Evolutionary conservation across 2,329 filamentous ascomycete genomes (phyloP), one percentile per base, ranked within the genome.

Genomic region (Scedosporium apiospermum): DNA sequence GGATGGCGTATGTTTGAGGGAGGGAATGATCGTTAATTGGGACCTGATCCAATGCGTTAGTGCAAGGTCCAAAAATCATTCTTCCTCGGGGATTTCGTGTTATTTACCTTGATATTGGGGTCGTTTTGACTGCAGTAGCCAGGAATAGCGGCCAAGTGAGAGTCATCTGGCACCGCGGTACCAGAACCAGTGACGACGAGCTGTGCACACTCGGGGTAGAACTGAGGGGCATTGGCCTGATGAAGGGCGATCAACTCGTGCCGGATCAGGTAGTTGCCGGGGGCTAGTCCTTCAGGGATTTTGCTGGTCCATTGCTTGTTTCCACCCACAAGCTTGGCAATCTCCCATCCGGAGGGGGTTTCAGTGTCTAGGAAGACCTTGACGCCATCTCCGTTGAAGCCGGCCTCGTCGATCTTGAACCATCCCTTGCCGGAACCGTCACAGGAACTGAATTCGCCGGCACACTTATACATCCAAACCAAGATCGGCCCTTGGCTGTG

Each of bases 131-230:
- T 76, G 41, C 77, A 77, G 64, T 77, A 75, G 62, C 75, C 75
- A 6, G 66, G 42, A 62, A 71, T 70, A 1, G 72, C 74, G 2
- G 70, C 66, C 64, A 80, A 74, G 69, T 80, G 76, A 1, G 74
- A 64, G 3, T 74, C 75, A 64, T 65, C 30, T 26, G 64, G 64
- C 57, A 65, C 65, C 26, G 65, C 65, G 30, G 62, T 64, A 18
- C 69, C 82, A 51, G 75, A 73, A 61, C 83, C 82, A 41, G 79
- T 81, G 65, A 88, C 74, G 69, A 84, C 77, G 65, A 88, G 69
- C 76, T 88, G 86, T 67, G 85, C 75, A 71, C 86, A 83, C 66
- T 80, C 77, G 63, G 81, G 80, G 73, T 83, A 83, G 72, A 81
- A 81, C 72, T 82, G 79, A 60, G 79, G 78, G 26, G 73, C 70